Evolutionary conservation across 495 filamentous ascomycete species (phyloP), one percentile per base, ranked within the genome.

Genomic region (Aspergillus sparsus): DNA sequence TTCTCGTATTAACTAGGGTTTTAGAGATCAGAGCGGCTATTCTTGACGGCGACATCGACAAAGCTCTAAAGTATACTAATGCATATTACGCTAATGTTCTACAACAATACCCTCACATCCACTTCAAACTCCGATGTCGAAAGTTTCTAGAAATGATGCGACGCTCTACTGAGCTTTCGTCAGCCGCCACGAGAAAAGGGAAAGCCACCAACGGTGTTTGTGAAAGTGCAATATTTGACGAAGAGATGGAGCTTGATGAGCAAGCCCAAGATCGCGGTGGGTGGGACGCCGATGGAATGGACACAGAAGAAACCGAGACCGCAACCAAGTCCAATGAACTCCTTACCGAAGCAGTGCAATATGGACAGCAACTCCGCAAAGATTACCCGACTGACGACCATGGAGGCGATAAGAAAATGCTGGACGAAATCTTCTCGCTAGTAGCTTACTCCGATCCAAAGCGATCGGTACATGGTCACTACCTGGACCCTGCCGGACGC

Each of bases 91-190:
- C 91, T 9, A 77, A 80, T 21, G 94, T 98, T 7, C 81, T 99
- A 10, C 80, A 85, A 42, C 84, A 91, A n/a, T 90, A 96, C 63
- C 85, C 91, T 34, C 87, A 92, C 42, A 92, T 97, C 32, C 89
- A 92, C 71, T 99, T 98, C 74, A 88, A 90, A 56, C 79, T 99
- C 49, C 85, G 87, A 58, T 96, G 94, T 68, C 84, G 91, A 62
- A 96, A 93, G 72, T 96, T 97, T 67, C 85, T 98, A 50, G 94
- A 98, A 74, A 96, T 98, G 91, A 93, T 97, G 63, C 87, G 92
- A 27, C 85, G 82, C 57, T 88, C 84, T 58, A 87, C 85, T 12
- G 91, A 97, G 61, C 74, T 89, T 9, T 83, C 60, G 46, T 69
- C 61, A 49, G 68, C 65, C 31, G 66, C 74, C 13, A 64, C 74